Evolutionary conservation across 1,284 basidiomycete species (phyloP).

Genomic region (Violaceomyces palustris): DNA sequence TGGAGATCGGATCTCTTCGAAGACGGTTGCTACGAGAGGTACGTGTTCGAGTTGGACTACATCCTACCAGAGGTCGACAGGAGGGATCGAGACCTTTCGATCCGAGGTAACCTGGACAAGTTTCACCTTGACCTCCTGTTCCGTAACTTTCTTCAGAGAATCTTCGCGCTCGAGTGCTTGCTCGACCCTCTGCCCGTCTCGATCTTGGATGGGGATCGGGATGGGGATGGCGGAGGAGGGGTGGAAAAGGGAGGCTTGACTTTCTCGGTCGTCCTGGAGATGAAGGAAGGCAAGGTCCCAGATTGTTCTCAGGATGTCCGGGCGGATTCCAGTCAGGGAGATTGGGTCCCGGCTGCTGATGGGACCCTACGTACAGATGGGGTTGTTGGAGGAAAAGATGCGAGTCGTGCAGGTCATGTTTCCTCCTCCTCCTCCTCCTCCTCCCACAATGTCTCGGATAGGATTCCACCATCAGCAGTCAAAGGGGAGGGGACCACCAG

Average conservation of each 20-base stretch:
- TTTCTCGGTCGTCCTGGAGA: slow-evolving; percentile 76
- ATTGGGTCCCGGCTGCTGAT: slow-evolving; percentile 24
- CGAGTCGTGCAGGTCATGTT: too few relatives aligned
- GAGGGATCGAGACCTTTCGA: slow-evolving; percentile 57
- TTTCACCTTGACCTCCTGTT: slow-evolving; percentile 69
- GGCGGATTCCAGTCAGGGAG: slow-evolving; percentile 13
- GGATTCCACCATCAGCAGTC: too few relatives aligned
- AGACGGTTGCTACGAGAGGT: slow-evolving; percentile 63
- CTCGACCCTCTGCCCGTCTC: too few relatives aligned
- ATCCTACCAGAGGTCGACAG: slow-evolving; percentile 69
- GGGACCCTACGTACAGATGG: slow-evolving; percentile 13
- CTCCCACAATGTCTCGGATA: too few relatives aligned
- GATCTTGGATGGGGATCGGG: too few relatives aligned
- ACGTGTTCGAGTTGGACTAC: slow-evolving; percentile 61
- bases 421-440: too few relatives aligned
- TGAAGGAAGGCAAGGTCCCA: slow-evolving; percentile 61
- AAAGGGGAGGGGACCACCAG: too few relatives aligned
- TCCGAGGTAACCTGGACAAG: slow-evolving; percentile 65
- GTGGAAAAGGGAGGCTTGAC: too few relatives aligned
- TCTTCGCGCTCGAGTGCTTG: slow-evolving; percentile 73
- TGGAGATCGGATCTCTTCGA: slow-evolving; percentile 72
- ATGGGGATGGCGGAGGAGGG: too few relatives aligned
- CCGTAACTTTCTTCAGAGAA: slow-evolving; percentile 76
- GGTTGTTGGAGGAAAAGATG: too few relatives aligned
- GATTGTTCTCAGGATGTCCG: slow-evolving; percentile 7